phyloP scores from a whole-genome alignment of 495 filamentous ascomycete species.

The Penicillium ochrochloron region DNA sequence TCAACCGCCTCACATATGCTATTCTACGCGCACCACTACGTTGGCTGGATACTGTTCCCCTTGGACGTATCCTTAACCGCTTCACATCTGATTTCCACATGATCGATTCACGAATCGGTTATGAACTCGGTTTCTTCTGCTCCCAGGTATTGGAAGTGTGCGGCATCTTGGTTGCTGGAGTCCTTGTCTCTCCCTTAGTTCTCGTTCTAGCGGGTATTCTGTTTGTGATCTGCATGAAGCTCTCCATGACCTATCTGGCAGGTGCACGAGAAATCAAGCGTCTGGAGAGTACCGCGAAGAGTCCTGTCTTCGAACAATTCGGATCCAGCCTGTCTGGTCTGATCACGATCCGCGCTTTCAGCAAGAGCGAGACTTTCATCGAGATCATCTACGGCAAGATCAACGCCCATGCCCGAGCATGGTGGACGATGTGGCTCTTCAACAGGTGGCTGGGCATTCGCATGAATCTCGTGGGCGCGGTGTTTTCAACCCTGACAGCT shows the following conservation, averaged over 20 bases:
- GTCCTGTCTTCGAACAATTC: constrained; percentile 79
- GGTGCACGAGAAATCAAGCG: constrained; percentile 79
- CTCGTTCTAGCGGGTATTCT: constrained; percentile 33
- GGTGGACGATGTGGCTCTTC: constrained; percentile 72
- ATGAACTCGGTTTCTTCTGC: constrained; percentile 60
- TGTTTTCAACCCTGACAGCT: constrained; percentile 70
- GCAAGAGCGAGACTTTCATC: constrained; percentile 64
- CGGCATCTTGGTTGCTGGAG: constrained; percentile 39
- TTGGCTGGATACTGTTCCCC: constrained; percentile 82
- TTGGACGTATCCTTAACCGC: constrained; percentile 78
- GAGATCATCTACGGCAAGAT: constrained; percentile 67
- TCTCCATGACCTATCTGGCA: constrained; percentile 63
- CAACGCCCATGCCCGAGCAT: constrained; percentile 64
- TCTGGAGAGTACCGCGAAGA: constrained; percentile 72
- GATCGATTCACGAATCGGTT: constrained; percentile 67
- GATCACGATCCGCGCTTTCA: constrained; percentile 76
- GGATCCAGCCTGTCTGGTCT: constrained; percentile 71
- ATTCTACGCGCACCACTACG: constrained; percentile 72
- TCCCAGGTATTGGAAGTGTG: constrained; percentile 46
- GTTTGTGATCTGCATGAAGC: constrained; percentile 54
- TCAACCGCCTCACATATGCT: constrained; percentile 63
- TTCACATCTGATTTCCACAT: constrained; percentile 79
- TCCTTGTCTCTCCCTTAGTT: constrained; percentile 39
- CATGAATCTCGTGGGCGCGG: constrained; percentile 69
- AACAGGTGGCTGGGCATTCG: constrained; percentile 76